Evolutionary conservation across 2,329 filamentous ascomycete genomes (phyloP).

Genomic region (Exophiala viscosa): DNA sequence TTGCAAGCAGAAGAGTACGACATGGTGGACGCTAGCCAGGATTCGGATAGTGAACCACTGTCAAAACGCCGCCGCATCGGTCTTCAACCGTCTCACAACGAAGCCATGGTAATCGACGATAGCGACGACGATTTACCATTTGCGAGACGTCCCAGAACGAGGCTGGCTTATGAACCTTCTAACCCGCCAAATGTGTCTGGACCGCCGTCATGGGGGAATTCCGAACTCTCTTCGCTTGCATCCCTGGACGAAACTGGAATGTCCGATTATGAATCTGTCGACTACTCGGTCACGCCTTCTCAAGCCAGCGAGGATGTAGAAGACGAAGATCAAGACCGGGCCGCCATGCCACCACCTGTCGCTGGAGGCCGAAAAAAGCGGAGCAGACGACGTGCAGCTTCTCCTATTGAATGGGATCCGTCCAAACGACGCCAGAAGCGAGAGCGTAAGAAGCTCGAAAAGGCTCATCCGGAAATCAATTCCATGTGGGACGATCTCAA

Average conservation of each 20-base stretch:
- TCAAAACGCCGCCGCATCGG: slow-evolving; percentile 12
- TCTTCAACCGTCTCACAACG: neutral
- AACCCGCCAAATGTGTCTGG: neutral
- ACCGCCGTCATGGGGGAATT: slow-evolving; percentile 9
- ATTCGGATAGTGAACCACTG: slow-evolving; percentile 14
- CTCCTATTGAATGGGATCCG: slow-evolving; percentile 9
- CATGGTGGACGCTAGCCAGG: slow-evolving; percentile 17
- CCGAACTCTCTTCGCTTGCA: slow-evolving; percentile 9
- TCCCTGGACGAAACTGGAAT: slow-evolving; percentile 12
- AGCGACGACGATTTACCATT: slow-evolving; percentile 22
- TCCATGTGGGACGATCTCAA: slow-evolving; percentile 83
- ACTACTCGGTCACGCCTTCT: neutral
- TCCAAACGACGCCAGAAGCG: slow-evolving; percentile 32
- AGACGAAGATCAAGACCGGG: neutral
- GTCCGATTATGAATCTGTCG: slow-evolving; percentile 8
- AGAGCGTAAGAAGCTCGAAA: slow-evolving; percentile 67
- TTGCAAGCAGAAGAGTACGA: slow-evolving; percentile 57
- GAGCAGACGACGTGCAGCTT: neutral
- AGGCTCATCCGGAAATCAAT: slow-evolving; percentile 70
- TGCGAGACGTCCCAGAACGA: slow-evolving; percentile 5
- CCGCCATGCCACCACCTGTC: neutral
- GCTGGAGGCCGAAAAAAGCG: neutral
- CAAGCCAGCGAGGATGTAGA: slow-evolving; percentile 5
- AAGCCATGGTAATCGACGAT: slow-evolving; percentile 9
- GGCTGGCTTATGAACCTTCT: neutral